Base-by-base conservation (phyloP, 805 yeast species). In the Pichia paraexigua region DNA sequence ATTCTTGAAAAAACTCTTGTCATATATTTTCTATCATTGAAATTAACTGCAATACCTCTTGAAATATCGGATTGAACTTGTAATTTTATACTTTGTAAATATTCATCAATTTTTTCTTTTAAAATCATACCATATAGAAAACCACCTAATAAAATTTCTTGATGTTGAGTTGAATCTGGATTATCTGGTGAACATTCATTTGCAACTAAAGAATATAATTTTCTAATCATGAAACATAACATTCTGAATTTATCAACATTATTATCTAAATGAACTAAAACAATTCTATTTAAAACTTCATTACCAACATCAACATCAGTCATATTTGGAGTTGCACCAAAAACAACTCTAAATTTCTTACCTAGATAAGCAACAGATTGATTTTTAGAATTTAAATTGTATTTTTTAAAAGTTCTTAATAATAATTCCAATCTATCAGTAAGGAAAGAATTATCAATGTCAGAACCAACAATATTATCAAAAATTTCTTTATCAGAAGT, bases 111-210 rank as follows among this genome's bases (percentile, higher is more conserved):
- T 67, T 94, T 94, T 71, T 94, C 99, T 69, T 94, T 94, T 63
- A 94, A 70, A 58, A 94, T 92, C 96, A 91, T 91, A 59, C 97
- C 97, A 61, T 89, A 94, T 50, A 94, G 75, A 78, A 94, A 88
- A 17, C 99, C 99, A 57, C 98, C 98, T 52, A 94, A 77, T 56
- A 94, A 72, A 32, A 94, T 87, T 72, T 94, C 99, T 72, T 94
- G 99, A 75, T 94, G 97, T 75, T 94, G 99, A 11, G 97, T 88
- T 47, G 98, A 95, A 83, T 94, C 99, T 66, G 99, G 99, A 71
- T 94, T 94, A 69, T 94, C 99, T 18, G 97, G 92, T 49, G 91
- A 74, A 69, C 97, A 92, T 66, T 92, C 97, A 54, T 97, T 97
- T 39, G 97, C 97, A 44, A 92, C 98, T 57, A 94, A 77, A 0